A percentile compares a stretch with the other conserved stretches of the same genome.
These are phyloP conservation scores for Tetramitus jugosus DNA, from an alignment of 208 protist genomes.

Conservation along the genomic window DNA sequence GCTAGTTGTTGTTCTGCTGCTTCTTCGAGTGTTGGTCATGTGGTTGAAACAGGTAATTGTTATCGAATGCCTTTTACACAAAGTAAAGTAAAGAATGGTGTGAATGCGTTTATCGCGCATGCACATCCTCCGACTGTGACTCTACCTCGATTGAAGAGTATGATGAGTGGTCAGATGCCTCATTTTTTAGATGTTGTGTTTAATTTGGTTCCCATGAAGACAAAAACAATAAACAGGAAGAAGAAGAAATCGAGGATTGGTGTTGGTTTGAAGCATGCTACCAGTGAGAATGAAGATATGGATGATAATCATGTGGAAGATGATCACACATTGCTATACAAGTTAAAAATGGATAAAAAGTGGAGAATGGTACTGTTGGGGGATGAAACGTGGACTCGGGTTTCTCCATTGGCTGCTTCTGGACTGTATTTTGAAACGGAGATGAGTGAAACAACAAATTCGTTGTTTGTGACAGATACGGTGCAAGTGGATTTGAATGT, in stretches of 20 bases:
- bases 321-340: too few species aligned
- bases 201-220: not conserved
- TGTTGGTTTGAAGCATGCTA: not conserved
- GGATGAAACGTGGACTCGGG: slow-evolving; percentile 24
- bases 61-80: not conserved
- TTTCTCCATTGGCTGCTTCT: not conserved
- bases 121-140: slow-evolving; percentile 30
- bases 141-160: not conserved
- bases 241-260: not conserved
- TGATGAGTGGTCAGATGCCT: not conserved
- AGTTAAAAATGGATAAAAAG: too few species aligned
- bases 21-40: too few species aligned
- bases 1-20: too few species aligned
- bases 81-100: not conserved
- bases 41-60: too few species aligned
- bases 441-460: slow-evolving; percentile 12
- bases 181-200: slow-evolving; percentile 9
- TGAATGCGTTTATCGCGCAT: not conserved
- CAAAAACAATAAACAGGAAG: too few species aligned
- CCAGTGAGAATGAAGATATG: not conserved
- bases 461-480: slow-evolving; percentile 25
- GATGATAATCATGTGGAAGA: too few species aligned
- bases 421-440: not conserved
- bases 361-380: not conserved
- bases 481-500: slow-evolving; percentile 25